A percentile compares a stretch with the other conserved stretches of the same genome.
Evolutionary conservation across 108 stramenopile species (phyloP).

Genomic region (Epipyxis sp.): DNA sequence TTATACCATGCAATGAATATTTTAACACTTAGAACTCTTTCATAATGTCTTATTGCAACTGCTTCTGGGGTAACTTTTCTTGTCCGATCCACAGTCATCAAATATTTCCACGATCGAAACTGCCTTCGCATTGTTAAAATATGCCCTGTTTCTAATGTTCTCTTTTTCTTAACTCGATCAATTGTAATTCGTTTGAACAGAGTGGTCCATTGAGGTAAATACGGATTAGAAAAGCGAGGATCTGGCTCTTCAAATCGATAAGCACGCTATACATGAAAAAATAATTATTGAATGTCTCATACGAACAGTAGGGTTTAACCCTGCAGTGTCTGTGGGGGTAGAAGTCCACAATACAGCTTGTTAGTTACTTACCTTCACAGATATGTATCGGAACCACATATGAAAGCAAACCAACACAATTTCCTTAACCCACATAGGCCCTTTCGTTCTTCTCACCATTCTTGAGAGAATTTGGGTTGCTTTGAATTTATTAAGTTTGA

Average conservation of each 20-base stretch:
- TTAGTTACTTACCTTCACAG: constrained; percentile 10
- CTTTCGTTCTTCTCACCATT: neutral
- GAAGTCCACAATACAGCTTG: no score
- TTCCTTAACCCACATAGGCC: constrained; percentile 18
- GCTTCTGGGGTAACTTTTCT: constrained; percentile 1
- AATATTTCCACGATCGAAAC: neutral
- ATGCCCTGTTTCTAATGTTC: constrained; percentile 1
- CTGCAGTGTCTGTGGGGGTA: neutral
- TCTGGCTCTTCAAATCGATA: constrained; percentile 4
- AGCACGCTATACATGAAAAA: neutral
- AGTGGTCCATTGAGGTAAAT: constrained; percentile 14
- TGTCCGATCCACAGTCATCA: constrained; percentile 18
- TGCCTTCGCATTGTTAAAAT: neutral
- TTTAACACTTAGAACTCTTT: neutral
- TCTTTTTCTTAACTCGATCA: neutral
- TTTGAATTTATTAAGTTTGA: neutral
- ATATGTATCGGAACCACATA: constrained; percentile 5
- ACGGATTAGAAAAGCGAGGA: constrained; percentile 18
- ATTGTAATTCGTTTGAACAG: neutral
- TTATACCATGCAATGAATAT: neutral
- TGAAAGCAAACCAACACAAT: constrained; percentile 2
- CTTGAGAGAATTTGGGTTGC: neutral
- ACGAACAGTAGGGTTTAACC: no score
- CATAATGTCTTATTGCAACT: constrained; percentile 10
- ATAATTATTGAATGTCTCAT: no score